A percentile compares a stretch with the other conserved stretches of the same genome.
These are phyloP conservation scores for Fusarium azukiicola DNA, from an alignment of 2,329 filamentous ascomycete genomes.

Conservation along the genomic window DNA sequence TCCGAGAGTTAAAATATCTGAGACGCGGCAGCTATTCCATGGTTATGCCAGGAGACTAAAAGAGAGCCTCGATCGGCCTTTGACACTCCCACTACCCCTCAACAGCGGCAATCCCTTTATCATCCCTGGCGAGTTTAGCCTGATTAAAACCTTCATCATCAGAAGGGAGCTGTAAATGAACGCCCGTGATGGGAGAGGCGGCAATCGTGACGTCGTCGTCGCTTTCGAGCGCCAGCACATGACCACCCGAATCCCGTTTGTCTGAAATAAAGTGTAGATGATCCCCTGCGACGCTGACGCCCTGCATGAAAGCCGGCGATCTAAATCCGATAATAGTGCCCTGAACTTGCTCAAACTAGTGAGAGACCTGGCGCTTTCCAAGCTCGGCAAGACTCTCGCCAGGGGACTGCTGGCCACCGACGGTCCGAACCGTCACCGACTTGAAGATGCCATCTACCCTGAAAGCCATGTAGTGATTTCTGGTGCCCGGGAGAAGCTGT, in stretches of 20 bases:
- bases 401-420: conserved; percentile 29
- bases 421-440: conserved; percentile 32
- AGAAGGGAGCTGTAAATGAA: conserved; percentile 34
- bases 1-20: neutral
- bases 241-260: conserved; percentile 27
- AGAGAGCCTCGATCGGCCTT: neutral
- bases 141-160: conserved; percentile 28
- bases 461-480: conserved; percentile 39
- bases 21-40: neutral
- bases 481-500: conserved; percentile 18
- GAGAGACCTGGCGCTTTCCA: conserved; percentile 41
- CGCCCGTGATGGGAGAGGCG: conserved; percentile 17
- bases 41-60: neutral
- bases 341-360: conserved; percentile 6
- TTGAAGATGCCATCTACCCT: conserved; percentile 33
- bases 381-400: conserved; percentile 42
- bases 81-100: conserved; percentile 27
- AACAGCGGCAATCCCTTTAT: conserved; percentile 36
- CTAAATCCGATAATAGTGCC: conserved; percentile 39
- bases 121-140: conserved; percentile 29
- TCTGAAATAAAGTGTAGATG: conserved; percentile 39
- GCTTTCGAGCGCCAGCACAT: conserved; percentile 35
- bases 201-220: conserved; percentile 25
- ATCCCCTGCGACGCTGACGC: conserved; percentile 43
- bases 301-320: conserved; percentile 41